These are phyloP conservation scores for Eucalyptus polybractea DNA, from an alignment of 345 rosid genomes.

Conservation along the genomic window DNA sequence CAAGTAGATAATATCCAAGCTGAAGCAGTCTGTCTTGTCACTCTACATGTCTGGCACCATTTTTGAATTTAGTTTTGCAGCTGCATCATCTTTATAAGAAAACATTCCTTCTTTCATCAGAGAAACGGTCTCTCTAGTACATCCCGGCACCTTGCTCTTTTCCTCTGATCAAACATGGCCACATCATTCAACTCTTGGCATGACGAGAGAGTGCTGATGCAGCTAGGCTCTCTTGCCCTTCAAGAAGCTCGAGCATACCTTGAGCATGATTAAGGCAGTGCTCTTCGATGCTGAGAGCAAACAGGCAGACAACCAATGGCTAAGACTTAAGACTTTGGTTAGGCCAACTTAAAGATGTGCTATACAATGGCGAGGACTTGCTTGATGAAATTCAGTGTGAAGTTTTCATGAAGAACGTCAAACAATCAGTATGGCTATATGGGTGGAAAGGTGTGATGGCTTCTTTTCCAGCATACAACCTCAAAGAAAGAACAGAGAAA, in stretches of 20 bases:
- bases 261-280: neutral
- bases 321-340: neutral
- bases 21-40: neutral
- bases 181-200: neutral
- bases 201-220: neutral
- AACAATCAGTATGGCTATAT: neutral
- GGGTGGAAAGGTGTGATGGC: neutral
- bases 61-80: neutral
- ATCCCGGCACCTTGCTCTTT: neutral
- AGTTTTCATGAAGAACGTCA: neutral
- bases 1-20: neutral
- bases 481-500: neutral
- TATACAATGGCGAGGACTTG: neutral
- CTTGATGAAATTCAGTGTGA: neutral
- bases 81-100: neutral
- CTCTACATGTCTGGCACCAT: neutral
- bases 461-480: neutral
- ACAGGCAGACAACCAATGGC: neutral
- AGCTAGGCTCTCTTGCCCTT: neutral
- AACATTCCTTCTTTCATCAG: neutral
- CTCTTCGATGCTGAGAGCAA: neutral
- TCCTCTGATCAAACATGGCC: neutral
- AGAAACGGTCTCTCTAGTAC: neutral
- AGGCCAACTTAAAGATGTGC: neutral
- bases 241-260: neutral